Evolutionary conservation across 1,139 yeast species (phyloP).

Genomic region (Diutina sp.): DNA sequence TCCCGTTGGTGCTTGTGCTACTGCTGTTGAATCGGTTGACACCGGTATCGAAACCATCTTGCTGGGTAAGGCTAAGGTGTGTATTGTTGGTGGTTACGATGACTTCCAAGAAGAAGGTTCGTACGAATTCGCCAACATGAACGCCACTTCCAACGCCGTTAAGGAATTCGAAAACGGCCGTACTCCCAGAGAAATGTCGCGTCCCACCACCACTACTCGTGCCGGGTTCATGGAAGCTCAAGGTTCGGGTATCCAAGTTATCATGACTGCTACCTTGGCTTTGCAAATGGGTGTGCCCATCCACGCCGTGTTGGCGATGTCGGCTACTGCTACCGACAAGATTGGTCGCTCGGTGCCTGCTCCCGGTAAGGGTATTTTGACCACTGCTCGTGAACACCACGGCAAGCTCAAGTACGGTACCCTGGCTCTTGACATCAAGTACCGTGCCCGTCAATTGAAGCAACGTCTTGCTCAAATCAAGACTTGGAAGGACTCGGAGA

Average conservation of each 20-base stretch:
- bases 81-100: constrained; percentile 97
- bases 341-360: constrained; percentile 99
- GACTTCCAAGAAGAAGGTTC: constrained; percentile 99
- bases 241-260: constrained; percentile 96
- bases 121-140: constrained; percentile 96
- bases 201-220: constrained; percentile 95
- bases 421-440: constrained; percentile 76
- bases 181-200: constrained; percentile 96
- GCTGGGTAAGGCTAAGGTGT: constrained; percentile 88
- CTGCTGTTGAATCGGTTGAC: constrained; percentile 95
- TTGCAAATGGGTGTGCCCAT: constrained; percentile 98
- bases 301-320: constrained; percentile 85
- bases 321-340: constrained; percentile 96
- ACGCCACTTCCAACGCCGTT: constrained; percentile 84
- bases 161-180: constrained; percentile 92
- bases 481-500: constrained; percentile 76
- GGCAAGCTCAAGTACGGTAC: constrained; percentile 73
- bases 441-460: constrained; percentile 86
- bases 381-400: constrained; percentile 92
- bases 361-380: constrained; percentile 98
- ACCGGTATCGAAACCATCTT: constrained; percentile 88
- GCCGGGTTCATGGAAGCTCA: constrained; percentile 99
- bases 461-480: constrained; percentile 69
- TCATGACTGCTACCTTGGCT: constrained; percentile 93
- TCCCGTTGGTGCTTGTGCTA: constrained; percentile 99